These are phyloP conservation scores for Gyromitra esculenta DNA, from an alignment of 2,329 filamentous ascomycete species.

Conservation along the genomic window DNA sequence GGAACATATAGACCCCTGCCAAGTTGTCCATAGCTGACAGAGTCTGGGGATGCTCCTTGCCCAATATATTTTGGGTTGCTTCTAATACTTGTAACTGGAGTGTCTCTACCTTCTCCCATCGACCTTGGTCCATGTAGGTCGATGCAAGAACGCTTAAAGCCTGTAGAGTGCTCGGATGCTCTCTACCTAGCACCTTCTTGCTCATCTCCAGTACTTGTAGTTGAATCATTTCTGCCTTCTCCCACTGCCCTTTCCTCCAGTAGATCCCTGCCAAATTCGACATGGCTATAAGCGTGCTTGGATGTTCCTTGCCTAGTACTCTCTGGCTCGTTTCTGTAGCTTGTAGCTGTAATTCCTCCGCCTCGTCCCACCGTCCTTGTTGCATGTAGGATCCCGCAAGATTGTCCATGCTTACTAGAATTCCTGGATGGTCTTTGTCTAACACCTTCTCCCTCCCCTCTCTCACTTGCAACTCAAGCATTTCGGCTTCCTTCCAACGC, in stretches of 20 bases:
- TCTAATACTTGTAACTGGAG: neutral
- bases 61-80: neutral
- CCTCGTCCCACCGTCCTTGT: too few species aligned
- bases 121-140: neutral
- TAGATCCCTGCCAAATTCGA: neutral
- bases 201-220: slow-evolving; percentile 1
- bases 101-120: neutral
- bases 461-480: too few species aligned
- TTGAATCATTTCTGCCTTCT: neutral
- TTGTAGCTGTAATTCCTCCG: too few species aligned
- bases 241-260: neutral
- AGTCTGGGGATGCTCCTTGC: neutral
- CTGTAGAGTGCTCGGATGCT: neutral
- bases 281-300: neutral
- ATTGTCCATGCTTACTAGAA: too few species aligned
- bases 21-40: neutral
- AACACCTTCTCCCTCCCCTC: too few species aligned
- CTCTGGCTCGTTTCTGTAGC: too few species aligned
- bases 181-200: neutral
- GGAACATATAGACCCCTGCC: neutral
- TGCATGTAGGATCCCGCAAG: too few species aligned
- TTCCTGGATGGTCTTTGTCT: too few species aligned
- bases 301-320: too few species aligned
- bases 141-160: neutral
- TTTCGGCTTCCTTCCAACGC: too few species aligned